Conservation (phyloP, 1,139 yeast species). For the Hyphopichia khmerensis region DNA sequence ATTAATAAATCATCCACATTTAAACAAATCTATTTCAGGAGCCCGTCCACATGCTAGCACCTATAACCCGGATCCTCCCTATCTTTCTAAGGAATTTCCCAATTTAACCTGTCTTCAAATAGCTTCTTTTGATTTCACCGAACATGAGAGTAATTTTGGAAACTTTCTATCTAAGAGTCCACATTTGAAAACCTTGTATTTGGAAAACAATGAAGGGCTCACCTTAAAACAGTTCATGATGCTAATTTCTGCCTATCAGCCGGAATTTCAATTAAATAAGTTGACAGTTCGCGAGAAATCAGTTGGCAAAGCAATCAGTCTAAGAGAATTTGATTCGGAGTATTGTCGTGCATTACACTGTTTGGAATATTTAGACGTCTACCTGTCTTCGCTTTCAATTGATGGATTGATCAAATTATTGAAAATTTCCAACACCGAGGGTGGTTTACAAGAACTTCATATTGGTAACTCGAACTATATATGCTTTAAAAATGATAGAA, state of each 20-base stretch:
- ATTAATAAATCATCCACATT: constrained; percentile 28
- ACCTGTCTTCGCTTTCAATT: constrained; percentile 31
- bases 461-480: constrained; percentile 36
- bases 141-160: constrained; percentile 28
- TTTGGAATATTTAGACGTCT: constrained; percentile 32
- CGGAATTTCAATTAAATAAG: constrained; percentile 23
- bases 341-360: constrained; percentile 21
- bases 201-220: constrained; percentile 37
- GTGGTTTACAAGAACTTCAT: constrained; percentile 17
- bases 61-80: constrained; percentile 26
- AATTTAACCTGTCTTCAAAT: constrained; percentile 25
- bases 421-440: constrained; percentile 15
- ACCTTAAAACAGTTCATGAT: constrained; percentile 28
- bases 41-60: constrained; percentile 16
- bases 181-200: constrained; percentile 19
- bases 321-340: constrained; percentile 23
- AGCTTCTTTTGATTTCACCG: constrained; percentile 31
- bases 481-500: constrained; percentile 28
- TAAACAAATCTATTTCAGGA: constrained; percentile 11
- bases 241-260: constrained; percentile 29
- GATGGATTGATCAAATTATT: constrained; percentile 33
- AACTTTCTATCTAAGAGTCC: constrained; percentile 22
- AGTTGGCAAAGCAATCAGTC: constrained; percentile 16
- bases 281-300: constrained; percentile 32
- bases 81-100: constrained; percentile 19